Conservation (phyloP, 2,329 filamentous ascomycete genomes). For the Pseudogymnoascus sp. region DNA sequence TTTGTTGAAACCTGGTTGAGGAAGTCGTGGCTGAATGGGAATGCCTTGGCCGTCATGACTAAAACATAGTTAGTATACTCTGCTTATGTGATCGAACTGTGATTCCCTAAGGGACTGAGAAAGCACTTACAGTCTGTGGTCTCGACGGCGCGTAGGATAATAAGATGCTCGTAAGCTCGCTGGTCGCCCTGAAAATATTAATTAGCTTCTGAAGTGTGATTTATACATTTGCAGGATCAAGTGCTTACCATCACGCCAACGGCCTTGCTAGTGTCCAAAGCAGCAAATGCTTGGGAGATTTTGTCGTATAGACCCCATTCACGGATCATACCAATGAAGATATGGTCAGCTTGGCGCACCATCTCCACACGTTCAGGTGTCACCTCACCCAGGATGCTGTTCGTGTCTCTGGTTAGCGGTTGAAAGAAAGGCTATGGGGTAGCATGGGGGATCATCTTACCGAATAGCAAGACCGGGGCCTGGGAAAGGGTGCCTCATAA, state of each 20-base stretch:
- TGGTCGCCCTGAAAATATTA: conserved; percentile 46
- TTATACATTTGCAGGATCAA: not conserved
- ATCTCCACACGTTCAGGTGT: conserved; percentile 72
- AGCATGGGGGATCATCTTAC: not conserved
- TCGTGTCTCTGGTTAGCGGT: conserved; percentile 27
- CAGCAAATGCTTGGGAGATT: conserved; percentile 62
- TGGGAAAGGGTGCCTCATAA: conserved; percentile 71
- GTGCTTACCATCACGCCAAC: conserved; percentile 48
- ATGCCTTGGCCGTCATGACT: conserved; percentile 28
- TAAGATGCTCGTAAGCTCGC: conserved; percentile 54
- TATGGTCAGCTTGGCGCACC: conserved; percentile 65
- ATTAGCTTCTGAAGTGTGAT: conserved; percentile 27
- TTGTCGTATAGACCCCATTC: conserved; percentile 64
- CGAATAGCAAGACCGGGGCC: conserved; percentile 26
- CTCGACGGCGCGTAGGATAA: conserved; percentile 52
- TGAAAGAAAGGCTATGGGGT: not conserved
- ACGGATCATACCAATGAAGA: conserved; percentile 69
- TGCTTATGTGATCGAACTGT: conserved; percentile 38
- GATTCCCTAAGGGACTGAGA: not conserved
- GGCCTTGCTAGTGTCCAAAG: conserved; percentile 54
- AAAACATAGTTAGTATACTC: conserved; percentile 55
- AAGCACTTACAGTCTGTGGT: conserved; percentile 34
- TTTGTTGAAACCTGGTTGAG: conserved; percentile 55
- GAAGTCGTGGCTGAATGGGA: conserved; percentile 49
- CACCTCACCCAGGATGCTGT: conserved; percentile 72